phyloP scores from a whole-genome alignment of 345 rosid genomes.

The Lumnitzera racemosa region DNA sequence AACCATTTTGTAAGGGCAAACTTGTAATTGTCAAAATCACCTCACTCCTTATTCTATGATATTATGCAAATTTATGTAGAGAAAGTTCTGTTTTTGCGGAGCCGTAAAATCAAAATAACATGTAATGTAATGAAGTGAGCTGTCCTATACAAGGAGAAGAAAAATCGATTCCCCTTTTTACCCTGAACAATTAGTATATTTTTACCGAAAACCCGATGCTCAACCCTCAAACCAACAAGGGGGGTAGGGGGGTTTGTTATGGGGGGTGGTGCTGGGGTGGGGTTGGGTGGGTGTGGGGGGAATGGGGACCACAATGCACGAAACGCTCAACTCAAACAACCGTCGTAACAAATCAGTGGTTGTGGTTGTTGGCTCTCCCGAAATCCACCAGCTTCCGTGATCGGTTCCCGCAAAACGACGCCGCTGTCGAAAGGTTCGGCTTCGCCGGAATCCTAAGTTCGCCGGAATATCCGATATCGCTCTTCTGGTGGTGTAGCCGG shows the following conservation, averaged over 20 bases:
- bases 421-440: slow-evolving; percentile 66
- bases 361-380: slow-evolving; percentile 47
- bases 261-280: too few relatives aligned
- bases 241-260: slow-evolving; percentile 14
- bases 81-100: too few relatives aligned
- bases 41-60: too few relatives aligned
- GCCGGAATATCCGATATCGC: slow-evolving; percentile 32
- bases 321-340: slow-evolving; percentile 15
- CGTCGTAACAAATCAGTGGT: slow-evolving; percentile 39
- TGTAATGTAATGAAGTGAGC: too few relatives aligned
- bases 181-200: too few relatives aligned
- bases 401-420: slow-evolving; percentile 63
- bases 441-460: slow-evolving; percentile 43
- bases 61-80: too few relatives aligned
- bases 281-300: too few relatives aligned
- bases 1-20: too few relatives aligned
- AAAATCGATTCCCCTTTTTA: neutral
- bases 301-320: neutral
- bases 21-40: too few relatives aligned
- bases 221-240: neutral
- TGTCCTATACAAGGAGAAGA: neutral
- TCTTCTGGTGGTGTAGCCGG: slow-evolving; percentile 39
- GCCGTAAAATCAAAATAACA: too few relatives aligned
- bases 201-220: too few relatives aligned
- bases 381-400: slow-evolving; percentile 89